A percentile compares a stretch with the other conserved stretches of the same genome.
Conservation (phyloP, 129 eudicot species). For the Rutidosis leptorrhynchoides region DNA sequence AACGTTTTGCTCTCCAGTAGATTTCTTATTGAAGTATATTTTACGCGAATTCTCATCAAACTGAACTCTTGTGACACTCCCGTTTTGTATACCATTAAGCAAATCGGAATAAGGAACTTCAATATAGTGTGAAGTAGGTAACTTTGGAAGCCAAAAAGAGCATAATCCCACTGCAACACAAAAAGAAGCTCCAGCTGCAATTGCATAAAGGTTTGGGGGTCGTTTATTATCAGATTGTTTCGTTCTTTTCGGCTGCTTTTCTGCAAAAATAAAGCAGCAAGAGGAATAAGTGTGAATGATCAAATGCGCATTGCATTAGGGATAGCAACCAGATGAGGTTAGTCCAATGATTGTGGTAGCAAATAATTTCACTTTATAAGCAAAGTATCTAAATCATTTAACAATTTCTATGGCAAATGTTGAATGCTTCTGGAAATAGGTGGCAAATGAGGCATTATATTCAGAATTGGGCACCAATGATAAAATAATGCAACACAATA, state of each 20-base stretch:
- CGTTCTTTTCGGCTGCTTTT: conserved; percentile 15
- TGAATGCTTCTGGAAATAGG: neutral
- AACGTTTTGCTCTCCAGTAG: conserved; percentile 18
- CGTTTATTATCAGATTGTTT: neutral
- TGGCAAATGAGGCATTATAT: neutral
- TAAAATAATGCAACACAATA: neutral
- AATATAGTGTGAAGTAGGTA: conserved; percentile 12
- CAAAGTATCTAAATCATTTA: neutral
- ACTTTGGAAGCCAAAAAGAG: conserved; percentile 26
- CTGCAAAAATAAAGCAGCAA: conserved; percentile 12
- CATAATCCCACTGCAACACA: conserved; percentile 27
- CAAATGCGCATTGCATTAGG: neutral
- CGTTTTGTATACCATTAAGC: conserved; percentile 33
- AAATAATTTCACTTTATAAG: neutral
- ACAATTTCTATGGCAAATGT: neutral
- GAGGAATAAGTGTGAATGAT: neutral
- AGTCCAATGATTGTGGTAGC: neutral
- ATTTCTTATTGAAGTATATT: conserved; percentile 32
- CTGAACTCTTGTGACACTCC: conserved; percentile 37
- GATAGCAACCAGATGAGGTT: neutral
- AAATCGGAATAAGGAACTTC: conserved; percentile 37
- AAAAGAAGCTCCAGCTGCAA: conserved; percentile 30
- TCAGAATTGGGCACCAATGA: neutral
- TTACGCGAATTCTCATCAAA: conserved; percentile 39
- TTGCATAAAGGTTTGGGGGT: conserved; percentile 21